Evolutionary conservation across 805 yeast genomes (phyloP), one percentile per base, ranked within the genome.

Genomic region (Metschnikowia cerradonensis): DNA sequence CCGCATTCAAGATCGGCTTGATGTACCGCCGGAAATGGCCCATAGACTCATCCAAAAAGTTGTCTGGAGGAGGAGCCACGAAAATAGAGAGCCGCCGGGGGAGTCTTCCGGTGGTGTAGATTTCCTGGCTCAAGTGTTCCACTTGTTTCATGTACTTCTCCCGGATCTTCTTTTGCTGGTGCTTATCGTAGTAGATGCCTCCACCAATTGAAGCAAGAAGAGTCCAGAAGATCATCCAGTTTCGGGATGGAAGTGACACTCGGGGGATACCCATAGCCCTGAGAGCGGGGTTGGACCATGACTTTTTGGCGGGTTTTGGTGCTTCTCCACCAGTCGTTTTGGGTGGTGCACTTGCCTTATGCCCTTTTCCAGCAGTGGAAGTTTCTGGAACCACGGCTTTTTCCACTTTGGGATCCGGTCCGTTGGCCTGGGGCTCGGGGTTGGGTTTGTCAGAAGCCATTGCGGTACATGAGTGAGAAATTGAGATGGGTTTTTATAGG

Each of bases 1-100:
- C 86, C 3, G 96, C 78, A 57, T 86, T 88, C 57, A 92, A 71
- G 2, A 91, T 76, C 0, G 99, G 99, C 69, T 92, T 92, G 56
- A 90, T 78, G 63, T 80, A 90, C 48, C 84, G 81, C 57, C 89
- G 79, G 75, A 91, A 89, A 48, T 88, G 79, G 53, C 78, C 80
- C 67, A 87, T 63, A 10, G 92, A 82, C 50, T 83, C 85, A 39
- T 84, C 94, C 45, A 92, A 69, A 59, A 82, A 88, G 65, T 92
- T 97, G 60, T 88, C 88, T 19, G 99, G 98, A 7, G 98, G 97
- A n/a, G 99, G 99, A 0, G 96, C 96, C 50, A 91, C 79, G 65
- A 84, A 91, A 1, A 94, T 83, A 1, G 88, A 82, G 43, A 94
- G 72, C 58, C 84, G 88, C 52, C 99, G 77, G 2, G 96, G 89